Evolutionary conservation across 2,329 filamentous ascomycete species (phyloP), one percentile per base, ranked within the genome.

Genomic region (Stromatinia cepivora): DNA sequence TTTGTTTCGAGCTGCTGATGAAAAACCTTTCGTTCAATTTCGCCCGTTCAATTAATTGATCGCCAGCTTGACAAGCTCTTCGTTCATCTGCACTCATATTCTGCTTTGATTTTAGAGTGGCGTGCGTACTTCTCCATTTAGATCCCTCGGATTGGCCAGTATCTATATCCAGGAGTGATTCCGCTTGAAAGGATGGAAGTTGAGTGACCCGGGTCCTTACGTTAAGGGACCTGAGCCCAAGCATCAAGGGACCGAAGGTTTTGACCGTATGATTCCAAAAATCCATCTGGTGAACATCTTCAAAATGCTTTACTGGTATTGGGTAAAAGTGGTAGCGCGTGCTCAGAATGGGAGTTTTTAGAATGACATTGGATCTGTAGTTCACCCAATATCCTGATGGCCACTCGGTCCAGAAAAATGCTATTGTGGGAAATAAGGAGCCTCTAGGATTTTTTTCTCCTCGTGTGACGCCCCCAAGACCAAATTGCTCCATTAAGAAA

Each of bases 391-490:
- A 28, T 22, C 4, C 5, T 1, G 61, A 39, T 28, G 46, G 46
- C 61, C 61, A 64, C 9, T 64, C 61, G 15, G 48, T 52, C 61
- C 61, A 64, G 48, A 64, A 64, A 15, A 52, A 50, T 22, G 46
- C 46, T 11, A 52, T 52, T 10, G 61, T 52, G 28, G 61, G 61
- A 10, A 39, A 64, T 9, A 52, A 39, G 5, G 46, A 64, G 9
- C 46, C 61, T 11, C 4, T 28, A 22, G 46, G 61, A 39, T 64
- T 64, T 22, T 0, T 10, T 20, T 64, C 46, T 13, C 46, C 61
- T 22, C 48, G 48, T 3, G 46, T 64, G 9, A 64, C 46, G 28
- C 46, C 46, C 6, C 61, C 46, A 52, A 64, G 61, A 42, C 4
- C 31, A 28, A 39, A 36, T 20, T 52, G 31, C 34, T 64, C 61